phyloP scores from a whole-genome alignment of 306 rosid genomes.

The Elaeagnus macrophylla region DNA sequence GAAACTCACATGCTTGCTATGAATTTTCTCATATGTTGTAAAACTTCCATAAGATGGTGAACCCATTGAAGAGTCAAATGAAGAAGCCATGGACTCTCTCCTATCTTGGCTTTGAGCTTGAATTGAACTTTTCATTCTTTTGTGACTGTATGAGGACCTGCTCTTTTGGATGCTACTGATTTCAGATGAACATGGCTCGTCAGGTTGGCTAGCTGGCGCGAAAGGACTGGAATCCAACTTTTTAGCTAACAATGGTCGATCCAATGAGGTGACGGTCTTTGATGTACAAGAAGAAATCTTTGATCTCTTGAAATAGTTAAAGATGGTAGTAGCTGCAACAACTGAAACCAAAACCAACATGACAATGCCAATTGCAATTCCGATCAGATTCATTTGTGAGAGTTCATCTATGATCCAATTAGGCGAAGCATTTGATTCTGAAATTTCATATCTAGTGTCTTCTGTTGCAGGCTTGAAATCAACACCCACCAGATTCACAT shows the following conservation, averaged over 20 bases:
- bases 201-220: conserved; percentile 22
- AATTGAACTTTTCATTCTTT: conserved; percentile 10
- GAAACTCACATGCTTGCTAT: conserved; percentile 41
- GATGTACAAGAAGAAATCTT: conserved; percentile 13
- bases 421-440: conserved; percentile 2
- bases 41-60: conserved; percentile 76
- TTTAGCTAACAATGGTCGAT: conserved; percentile 19
- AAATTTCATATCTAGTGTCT: conserved; percentile 1
- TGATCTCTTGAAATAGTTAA: conserved; percentile 19
- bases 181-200: conserved; percentile 55
- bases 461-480: neutral
- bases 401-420: neutral
- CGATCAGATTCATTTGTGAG: conserved; percentile 10
- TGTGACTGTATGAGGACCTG: conserved; percentile 21
- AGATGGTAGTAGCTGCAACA: conserved; percentile 26
- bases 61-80: conserved; percentile 43
- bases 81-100: conserved; percentile 70
- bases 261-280: neutral
- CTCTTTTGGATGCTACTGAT: conserved; percentile 47
- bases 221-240: conserved; percentile 13
- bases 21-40: conserved; percentile 59
- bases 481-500: too few species aligned
- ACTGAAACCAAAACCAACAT: conserved; percentile 28
- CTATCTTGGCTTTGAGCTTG: conserved; percentile 48
- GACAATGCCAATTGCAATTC: conserved; percentile 20